These are phyloP conservation scores for Leishmania tarentolae DNA, from an alignment of 208 protist genomes.

Conservation along the genomic window DNA sequence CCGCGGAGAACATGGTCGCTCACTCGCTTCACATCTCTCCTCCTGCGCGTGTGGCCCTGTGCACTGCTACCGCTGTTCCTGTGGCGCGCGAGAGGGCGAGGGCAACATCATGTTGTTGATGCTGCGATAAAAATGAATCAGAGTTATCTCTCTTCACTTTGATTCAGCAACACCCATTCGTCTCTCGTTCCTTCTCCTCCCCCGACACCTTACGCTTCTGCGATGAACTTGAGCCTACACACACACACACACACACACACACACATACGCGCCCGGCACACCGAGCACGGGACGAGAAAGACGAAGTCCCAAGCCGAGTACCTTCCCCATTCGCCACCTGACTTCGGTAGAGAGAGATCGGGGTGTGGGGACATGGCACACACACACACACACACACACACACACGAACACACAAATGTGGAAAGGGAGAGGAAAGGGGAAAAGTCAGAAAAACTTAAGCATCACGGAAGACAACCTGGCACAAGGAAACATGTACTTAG, in stretches of 20 bases:
- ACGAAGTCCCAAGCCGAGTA: not conserved
- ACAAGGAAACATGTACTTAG: not conserved
- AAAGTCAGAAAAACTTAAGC: not conserved
- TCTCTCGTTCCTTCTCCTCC: not conserved
- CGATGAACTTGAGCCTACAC: not conserved
- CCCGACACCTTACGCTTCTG: not conserved
- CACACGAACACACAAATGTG: not conserved
- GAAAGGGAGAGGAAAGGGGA: not conserved
- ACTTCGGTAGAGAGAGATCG: not conserved
- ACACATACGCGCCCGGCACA: not conserved
- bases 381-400: not conserved
- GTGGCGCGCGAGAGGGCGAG: not conserved
- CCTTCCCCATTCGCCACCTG: not conserved
- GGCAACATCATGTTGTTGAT: not conserved
- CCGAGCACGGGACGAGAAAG: not conserved
- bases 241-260: not conserved
- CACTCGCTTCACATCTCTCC: not conserved
- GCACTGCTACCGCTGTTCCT: not conserved
- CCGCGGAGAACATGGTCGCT: not conserved
- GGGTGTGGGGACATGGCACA: not conserved
- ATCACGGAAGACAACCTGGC: not conserved
- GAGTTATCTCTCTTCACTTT: not conserved
- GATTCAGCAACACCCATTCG: not conserved
- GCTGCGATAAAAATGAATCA: not conserved
- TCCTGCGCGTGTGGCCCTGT: not conserved